These are phyloP conservation scores for Fusarium sp. DNA, from an alignment of 2,329 filamentous ascomycete species.

Conservation along the genomic window DNA sequence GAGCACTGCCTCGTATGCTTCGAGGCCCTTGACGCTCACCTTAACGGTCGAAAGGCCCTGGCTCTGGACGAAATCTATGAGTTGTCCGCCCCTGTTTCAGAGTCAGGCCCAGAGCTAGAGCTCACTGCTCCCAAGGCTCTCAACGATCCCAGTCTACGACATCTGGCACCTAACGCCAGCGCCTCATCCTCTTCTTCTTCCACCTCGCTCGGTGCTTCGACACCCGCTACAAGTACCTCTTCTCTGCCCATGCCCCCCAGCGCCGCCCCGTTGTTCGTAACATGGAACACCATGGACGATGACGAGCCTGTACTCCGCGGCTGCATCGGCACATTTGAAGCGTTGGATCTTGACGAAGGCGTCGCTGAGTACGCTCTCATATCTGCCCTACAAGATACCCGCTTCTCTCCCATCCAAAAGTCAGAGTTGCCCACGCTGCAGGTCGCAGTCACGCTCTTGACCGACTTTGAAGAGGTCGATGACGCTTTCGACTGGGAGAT, in stretches of 20 bases:
- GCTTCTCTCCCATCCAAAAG: slow-evolving; percentile 68
- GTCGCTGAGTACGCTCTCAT: slow-evolving; percentile 86
- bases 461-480: slow-evolving; percentile 82
- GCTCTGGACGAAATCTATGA: slow-evolving; percentile 77
- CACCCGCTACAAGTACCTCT: slow-evolving; percentile 61
- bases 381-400: slow-evolving; percentile 75
- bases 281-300: slow-evolving; percentile 81
- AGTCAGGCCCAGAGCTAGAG: slow-evolving; percentile 2
- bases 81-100: slow-evolving; percentile 65
- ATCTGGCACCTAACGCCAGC: slow-evolving; percentile 52
- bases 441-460: slow-evolving; percentile 84
- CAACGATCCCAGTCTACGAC: slow-evolving; percentile 60
- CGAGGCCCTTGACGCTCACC: slow-evolving; percentile 82
- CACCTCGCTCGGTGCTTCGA: slow-evolving; percentile 60
- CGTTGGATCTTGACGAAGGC: slow-evolving; percentile 78
- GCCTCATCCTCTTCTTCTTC: slow-evolving; percentile 57
- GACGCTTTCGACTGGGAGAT: slow-evolving; percentile 87
- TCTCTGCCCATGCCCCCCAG: slow-evolving; percentile 55
- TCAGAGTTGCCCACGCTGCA: slow-evolving; percentile 70
- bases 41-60: slow-evolving; percentile 77
- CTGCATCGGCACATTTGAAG: slow-evolving; percentile 95
- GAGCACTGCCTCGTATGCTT: slow-evolving; percentile 95
- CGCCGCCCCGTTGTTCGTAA: slow-evolving; percentile 87
- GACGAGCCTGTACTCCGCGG: slow-evolving; percentile 77
- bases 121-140: slow-evolving; percentile 41